Conservation (phyloP, 2,329 filamentous ascomycete species). For the Pseudopyricularia cyperi region DNA sequence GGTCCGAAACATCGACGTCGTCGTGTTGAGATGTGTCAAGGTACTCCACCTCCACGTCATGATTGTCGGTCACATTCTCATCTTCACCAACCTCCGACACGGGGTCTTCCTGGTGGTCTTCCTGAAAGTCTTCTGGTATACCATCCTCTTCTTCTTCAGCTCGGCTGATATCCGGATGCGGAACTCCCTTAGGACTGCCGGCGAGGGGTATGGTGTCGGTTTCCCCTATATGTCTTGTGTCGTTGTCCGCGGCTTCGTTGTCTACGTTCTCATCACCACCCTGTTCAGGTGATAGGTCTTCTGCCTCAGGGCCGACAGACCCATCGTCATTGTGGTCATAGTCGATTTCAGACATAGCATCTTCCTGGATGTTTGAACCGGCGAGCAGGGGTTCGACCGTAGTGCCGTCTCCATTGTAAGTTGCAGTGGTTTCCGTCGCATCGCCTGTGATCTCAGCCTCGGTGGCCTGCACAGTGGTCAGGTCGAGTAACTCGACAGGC, state of each 20-base stretch:
- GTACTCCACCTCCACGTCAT: not conserved
- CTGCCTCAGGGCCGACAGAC: not conserved
- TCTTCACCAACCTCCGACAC: conserved; percentile 20
- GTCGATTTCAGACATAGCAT: not conserved
- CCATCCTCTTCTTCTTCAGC: not conserved
- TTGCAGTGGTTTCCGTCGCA: not conserved
- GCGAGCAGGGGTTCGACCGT: not conserved
- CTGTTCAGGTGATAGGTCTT: not conserved
- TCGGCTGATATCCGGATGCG: not conserved
- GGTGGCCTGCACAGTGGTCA: not conserved
- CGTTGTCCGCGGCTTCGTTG: not conserved
- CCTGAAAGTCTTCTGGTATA: not conserved
- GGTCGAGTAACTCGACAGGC: not conserved
- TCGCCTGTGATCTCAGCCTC: not conserved
- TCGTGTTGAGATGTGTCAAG: not conserved
- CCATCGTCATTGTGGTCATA: not conserved
- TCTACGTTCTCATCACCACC: not conserved
- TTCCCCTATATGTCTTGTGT: not conserved
- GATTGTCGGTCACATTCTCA: conserved; percentile 1
- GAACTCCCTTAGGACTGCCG: not conserved
- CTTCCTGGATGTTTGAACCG: not conserved
- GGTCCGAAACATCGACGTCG: not conserved
- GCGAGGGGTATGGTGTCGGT: not conserved
- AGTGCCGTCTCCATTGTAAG: not conserved
- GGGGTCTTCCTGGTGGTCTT: conserved; percentile 15